A percentile compares a stretch with the other conserved stretches of the same genome.
These are phyloP conservation scores for Oleoguttula mirabilis DNA, from an alignment of 495 filamentous ascomycete species.

Conservation along the genomic window DNA sequence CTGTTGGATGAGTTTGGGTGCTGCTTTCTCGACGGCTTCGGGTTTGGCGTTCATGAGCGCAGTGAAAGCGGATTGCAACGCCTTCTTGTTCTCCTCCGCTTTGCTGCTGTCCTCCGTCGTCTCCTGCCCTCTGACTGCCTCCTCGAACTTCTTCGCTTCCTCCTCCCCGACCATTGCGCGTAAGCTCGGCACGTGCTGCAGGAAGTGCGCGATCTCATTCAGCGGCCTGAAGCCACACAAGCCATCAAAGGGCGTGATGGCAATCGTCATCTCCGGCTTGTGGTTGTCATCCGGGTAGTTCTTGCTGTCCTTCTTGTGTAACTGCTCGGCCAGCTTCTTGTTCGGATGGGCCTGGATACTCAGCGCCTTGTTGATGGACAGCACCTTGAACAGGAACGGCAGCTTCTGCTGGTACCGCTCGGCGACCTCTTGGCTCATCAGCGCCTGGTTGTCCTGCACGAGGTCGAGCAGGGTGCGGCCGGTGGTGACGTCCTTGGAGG, in stretches of 20 bases:
- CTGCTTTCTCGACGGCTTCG: slow-evolving; percentile 49
- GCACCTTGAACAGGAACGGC: slow-evolving; percentile 94
- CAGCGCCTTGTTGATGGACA: slow-evolving; percentile 84
- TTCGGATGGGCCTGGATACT: slow-evolving; percentile 97
- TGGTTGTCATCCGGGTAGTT: slow-evolving; percentile 99
- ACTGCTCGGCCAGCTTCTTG: slow-evolving; percentile 85
- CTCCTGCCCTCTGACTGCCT: slow-evolving; percentile 53
- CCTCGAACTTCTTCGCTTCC: slow-evolving; percentile 53
- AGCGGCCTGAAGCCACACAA: slow-evolving; percentile 91
- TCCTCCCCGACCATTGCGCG: slow-evolving; percentile 64
- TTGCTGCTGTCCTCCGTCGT: slow-evolving; percentile 47
- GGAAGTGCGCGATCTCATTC: slow-evolving; percentile 73
- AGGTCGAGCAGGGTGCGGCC: slow-evolving; percentile 81
- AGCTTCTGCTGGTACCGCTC: slow-evolving; percentile 66
- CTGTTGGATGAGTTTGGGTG: slow-evolving; percentile 53
- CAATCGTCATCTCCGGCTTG: slow-evolving; percentile 98
- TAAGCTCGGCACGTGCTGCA: slow-evolving; percentile 59
- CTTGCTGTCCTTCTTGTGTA: slow-evolving; percentile 74
- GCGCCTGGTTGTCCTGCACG: slow-evolving; percentile 72
- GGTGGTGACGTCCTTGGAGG: slow-evolving; percentile 76
- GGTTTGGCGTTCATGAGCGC: slow-evolving; percentile 66
- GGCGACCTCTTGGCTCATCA: slow-evolving; percentile 59
- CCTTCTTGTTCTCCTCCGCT: slow-evolving; percentile 61
- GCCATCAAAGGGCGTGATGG: slow-evolving; percentile 89
- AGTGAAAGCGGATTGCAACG: slow-evolving; percentile 59